Evolutionary conservation across 805 yeast genomes (phyloP).

Genomic region (Yueomyces sinensis): DNA sequence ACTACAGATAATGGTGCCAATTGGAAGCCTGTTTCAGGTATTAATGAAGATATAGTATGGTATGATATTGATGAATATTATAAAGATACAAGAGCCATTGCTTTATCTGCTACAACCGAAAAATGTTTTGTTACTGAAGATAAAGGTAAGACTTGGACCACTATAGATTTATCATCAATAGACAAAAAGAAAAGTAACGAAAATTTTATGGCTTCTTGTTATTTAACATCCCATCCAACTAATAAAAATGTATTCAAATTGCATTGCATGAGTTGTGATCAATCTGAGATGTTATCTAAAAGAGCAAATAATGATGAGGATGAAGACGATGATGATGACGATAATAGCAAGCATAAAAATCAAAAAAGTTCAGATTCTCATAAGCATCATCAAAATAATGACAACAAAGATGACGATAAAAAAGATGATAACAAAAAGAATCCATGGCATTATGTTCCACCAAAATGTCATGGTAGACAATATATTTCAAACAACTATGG

Average conservation of each 20-base stretch:
- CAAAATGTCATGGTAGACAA: conserved; percentile 1
- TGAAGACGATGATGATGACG: background rate
- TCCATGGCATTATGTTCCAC: background rate
- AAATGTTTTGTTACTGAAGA: conserved; percentile 14
- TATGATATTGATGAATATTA: conserved; percentile 7
- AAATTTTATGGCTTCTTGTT: conserved; percentile 1
- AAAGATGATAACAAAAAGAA: background rate
- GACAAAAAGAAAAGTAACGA: background rate
- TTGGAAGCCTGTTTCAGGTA: conserved; percentile 25
- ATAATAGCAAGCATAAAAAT: background rate
- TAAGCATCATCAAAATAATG: background rate
- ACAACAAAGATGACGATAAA: background rate
- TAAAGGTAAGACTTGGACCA: conserved; percentile 18
- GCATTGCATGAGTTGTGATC: conserved; percentile 5
- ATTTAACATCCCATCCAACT: conserved; percentile 9
- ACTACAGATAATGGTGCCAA: conserved; percentile 39
- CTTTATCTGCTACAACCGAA: background rate
- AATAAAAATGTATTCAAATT: conserved; percentile 6
- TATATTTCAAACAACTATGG: conserved; percentile 8
- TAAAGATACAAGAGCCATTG: conserved; percentile 13
- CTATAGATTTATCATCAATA: conserved; percentile 1
- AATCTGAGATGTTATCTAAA: background rate
- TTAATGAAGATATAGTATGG: conserved; percentile 1
- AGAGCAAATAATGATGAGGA: background rate
- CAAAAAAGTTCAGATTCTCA: background rate